Evolutionary conservation across 2,329 filamentous ascomycete genomes (phyloP), one percentile per base, ranked within the genome.

Genomic region (Lachnellula arida): DNA sequence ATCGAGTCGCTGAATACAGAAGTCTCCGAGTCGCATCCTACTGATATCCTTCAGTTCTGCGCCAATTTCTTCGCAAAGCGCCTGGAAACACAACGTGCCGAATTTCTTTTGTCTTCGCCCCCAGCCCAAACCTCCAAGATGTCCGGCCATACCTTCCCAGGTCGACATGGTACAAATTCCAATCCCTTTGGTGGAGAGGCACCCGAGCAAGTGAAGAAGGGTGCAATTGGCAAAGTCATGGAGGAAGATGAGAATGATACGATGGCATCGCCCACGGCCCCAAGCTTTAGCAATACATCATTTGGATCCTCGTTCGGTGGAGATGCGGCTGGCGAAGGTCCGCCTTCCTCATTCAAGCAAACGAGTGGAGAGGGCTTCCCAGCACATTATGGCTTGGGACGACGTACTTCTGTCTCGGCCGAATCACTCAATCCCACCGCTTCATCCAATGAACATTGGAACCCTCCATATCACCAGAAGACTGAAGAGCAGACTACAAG

Each of bases 341-440:
- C 77, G 19, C 74, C 77, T 14, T 75, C 76, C 6, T 68, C 69
- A 58, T 67, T 69, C 69, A 67, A 67, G 50, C 53, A 61, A 40
- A 55, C 61, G 28, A 71, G 82, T 58, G 75, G 81, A 40, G 85
- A 89, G 63, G 85, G 84, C 65, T 90, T 96, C 69, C 94, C 94
- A 54, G 88, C 84, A 65, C 92, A 97, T 72, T 97, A 97, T 76
- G 96, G 96, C 72, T 87, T 96, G 74, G 89, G 85, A 66, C 88
- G 94, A 61, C 89, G 94, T 67, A 97, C 92, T 40, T 97, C 94
- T 3, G 94, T 99, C 52, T 97, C 94, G 42, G 94, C 94, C 50
- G 94, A 99, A 75, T 97, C 93, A 1, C 80, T 97, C 68, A 96
- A 96, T 73, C 94, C 94, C 17, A 89, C 86, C 49, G 86, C 88